phyloP scores from a whole-genome alignment of 2,329 filamentous ascomycete species.

The Dothistroma pini region DNA sequence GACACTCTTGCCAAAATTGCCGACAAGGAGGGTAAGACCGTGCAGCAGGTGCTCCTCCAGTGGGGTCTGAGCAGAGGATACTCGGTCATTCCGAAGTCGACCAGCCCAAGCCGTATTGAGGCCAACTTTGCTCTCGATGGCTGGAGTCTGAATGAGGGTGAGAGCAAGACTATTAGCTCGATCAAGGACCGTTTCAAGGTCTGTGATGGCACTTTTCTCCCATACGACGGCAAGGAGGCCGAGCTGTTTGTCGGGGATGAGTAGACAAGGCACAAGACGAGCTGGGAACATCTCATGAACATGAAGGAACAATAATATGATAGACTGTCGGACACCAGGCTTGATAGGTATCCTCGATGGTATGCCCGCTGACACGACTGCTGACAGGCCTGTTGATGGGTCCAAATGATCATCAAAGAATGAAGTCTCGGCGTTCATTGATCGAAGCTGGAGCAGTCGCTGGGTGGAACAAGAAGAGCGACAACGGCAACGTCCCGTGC shows the following conservation, averaged over 20 bases:
- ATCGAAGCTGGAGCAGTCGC: too few relatives aligned
- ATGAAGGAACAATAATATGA: neutral
- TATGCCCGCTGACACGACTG: too few relatives aligned
- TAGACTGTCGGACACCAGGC: neutral
- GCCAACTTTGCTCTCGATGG: conserved; percentile 71
- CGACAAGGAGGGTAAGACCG: conserved; percentile 62
- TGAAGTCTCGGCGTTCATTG: too few relatives aligned
- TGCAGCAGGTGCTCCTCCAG: conserved; percentile 71
- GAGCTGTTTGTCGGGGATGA: conserved; percentile 18
- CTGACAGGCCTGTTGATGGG: too few relatives aligned
- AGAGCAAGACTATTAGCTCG: conserved; percentile 64
- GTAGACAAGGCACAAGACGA: conserved; percentile 1
- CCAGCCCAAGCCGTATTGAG: conserved; percentile 69
- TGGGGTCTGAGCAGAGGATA: conserved; percentile 81
- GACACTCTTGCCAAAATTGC: conserved; percentile 56
- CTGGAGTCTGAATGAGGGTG: conserved; percentile 68
- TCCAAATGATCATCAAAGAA: too few relatives aligned
- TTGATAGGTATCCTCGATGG: too few relatives aligned
- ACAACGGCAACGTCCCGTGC: too few relatives aligned
- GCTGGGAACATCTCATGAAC: neutral
- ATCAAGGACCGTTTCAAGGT: conserved; percentile 78
- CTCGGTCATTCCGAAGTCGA: conserved; percentile 82
- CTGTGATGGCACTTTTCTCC: conserved; percentile 52
- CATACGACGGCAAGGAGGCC: conserved; percentile 16
- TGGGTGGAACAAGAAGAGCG: too few relatives aligned